These are phyloP conservation scores for Saccharomyces hybrid DNA, from an alignment of 1,139 yeast species.

Conservation along the genomic window DNA sequence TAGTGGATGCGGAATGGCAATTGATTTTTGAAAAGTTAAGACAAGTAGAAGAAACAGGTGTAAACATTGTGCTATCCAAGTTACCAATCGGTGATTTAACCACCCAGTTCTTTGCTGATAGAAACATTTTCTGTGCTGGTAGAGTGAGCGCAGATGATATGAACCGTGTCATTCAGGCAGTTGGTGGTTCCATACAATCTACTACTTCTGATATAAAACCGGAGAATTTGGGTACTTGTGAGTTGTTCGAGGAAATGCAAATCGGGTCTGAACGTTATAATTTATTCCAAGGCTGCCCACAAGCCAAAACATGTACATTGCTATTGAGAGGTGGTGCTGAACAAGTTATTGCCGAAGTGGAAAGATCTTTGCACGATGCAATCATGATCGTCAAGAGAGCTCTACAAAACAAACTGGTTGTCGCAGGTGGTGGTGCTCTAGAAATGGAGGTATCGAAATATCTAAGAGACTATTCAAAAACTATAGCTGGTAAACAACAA, in stretches of 20 bases:
- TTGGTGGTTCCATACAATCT: constrained; percentile 86
- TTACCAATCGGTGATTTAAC: constrained; percentile 97
- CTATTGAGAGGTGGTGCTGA: constrained; percentile 96
- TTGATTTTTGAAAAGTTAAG: constrained; percentile 81
- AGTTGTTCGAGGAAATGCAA: constrained; percentile 80
- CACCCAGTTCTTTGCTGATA: constrained; percentile 94
- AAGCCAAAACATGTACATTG: constrained; percentile 88
- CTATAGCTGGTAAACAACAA: constrained; percentile 94
- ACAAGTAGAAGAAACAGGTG: constrained; percentile 77
- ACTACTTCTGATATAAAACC: constrained; percentile 72
- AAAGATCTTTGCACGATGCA: constrained; percentile 94
- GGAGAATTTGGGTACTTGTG: constrained; percentile 81
- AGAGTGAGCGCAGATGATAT: constrained; percentile 83
- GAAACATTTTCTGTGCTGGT: constrained; percentile 96
- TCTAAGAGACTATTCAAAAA: constrained; percentile 76
- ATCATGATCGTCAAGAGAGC: constrained; percentile 97
- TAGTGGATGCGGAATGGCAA: constrained; percentile 98
- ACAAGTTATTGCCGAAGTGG: constrained; percentile 97
- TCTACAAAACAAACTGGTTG: constrained; percentile 74
- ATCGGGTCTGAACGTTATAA: constrained; percentile 94
- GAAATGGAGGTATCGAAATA: constrained; percentile 93
- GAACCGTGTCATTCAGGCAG: constrained; percentile 89
- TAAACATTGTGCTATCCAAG: constrained; percentile 85
- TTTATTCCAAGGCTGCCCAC: constrained; percentile 84
- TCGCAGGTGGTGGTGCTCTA: constrained; percentile 98